Conservation (phyloP, 495 filamentous ascomycete genomes). For the Lasiosphaeria ovina region DNA sequence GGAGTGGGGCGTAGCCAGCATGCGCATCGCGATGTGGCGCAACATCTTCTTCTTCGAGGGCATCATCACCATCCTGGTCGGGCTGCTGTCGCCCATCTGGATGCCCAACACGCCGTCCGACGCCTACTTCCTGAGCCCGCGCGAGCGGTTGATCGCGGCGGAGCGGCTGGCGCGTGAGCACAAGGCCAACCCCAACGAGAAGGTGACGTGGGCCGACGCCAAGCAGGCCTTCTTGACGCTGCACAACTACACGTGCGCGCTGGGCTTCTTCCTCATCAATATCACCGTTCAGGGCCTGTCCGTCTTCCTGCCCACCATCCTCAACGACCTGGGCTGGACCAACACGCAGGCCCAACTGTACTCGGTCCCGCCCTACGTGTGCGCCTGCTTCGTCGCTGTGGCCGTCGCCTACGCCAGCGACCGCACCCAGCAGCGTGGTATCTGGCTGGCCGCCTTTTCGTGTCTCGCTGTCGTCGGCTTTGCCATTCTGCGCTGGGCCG, state of each 20-base stretch:
- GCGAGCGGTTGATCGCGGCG: conserved; percentile 48
- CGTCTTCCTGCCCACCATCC: conserved; percentile 52
- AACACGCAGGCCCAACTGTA: conserved; percentile 46
- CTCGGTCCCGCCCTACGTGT: conserved; percentile 53
- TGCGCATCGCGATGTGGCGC: conserved; percentile 54
- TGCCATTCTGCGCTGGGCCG: conserved; percentile 30
- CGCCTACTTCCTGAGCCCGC: conserved; percentile 49
- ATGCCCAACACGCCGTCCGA: conserved; percentile 54
- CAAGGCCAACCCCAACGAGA: conserved; percentile 32
- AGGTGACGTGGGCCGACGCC: conserved; percentile 39
- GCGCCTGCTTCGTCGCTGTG: conserved; percentile 55
- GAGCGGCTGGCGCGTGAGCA: conserved; percentile 42
- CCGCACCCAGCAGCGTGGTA: conserved; percentile 57
- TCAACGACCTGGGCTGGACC: conserved; percentile 46
- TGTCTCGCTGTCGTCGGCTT: conserved; percentile 48
- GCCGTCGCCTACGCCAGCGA: conserved; percentile 59
- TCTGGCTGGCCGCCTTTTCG: conserved; percentile 50
- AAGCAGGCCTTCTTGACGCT: conserved; percentile 40
- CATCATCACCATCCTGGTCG: conserved; percentile 52
- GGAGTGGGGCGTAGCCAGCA: conserved; percentile 44
- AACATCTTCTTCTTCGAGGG: conserved; percentile 70
- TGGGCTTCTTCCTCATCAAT: conserved; percentile 52
- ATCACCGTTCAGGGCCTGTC: conserved; percentile 52
- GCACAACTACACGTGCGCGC: conserved; percentile 48
- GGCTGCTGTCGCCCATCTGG: conserved; percentile 48